Percentiles rank a stretch among this genome's conserved stretches.
Conservation (phyloP, 768 basidiomycete genomes). For the Symmetrospora coprosmae region DNA sequence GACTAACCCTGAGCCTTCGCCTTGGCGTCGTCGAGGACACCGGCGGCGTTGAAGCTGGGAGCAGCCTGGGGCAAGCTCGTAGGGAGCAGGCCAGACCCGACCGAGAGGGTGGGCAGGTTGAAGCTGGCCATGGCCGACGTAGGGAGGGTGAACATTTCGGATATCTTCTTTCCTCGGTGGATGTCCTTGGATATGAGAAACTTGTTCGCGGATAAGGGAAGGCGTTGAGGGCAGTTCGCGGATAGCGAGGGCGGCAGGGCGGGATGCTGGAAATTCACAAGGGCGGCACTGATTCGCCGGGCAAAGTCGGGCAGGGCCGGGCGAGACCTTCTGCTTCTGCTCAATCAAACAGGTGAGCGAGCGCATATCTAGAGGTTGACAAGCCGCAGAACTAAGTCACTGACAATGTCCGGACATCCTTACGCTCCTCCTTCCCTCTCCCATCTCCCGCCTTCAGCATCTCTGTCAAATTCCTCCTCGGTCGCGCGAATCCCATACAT, state of each 20-base stretch:
- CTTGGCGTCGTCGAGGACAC: conserved; percentile 23
- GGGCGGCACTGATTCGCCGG: not conserved
- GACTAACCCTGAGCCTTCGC: conserved; percentile 18
- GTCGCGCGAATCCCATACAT: not conserved
- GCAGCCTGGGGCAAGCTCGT: not conserved
- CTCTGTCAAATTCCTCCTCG: conserved; percentile 21
- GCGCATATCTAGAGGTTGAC: not conserved
- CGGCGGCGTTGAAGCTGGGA: not conserved
- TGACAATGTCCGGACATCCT: not conserved
- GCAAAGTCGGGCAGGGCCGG: not conserved
- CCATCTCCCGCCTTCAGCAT: conserved; percentile 1
- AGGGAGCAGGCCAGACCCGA: too few relatives aligned
- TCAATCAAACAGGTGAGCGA: not conserved
- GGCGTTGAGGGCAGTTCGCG: not conserved
- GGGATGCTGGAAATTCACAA: not conserved
- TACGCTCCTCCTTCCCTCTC: not conserved
- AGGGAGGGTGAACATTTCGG: conserved; percentile 21
- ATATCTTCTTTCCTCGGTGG: too few relatives aligned
- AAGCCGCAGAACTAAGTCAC: not conserved
- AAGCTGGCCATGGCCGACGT: not conserved
- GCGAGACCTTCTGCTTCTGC: not conserved
- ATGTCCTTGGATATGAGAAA: not conserved
- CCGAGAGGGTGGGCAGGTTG: not conserved
- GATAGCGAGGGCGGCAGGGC: not conserved
- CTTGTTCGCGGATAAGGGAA: not conserved